Evolutionary conservation across 2,329 filamentous ascomycete species (phyloP), one percentile per base, ranked within the genome.

Genomic region (Xylaria sp.): DNA sequence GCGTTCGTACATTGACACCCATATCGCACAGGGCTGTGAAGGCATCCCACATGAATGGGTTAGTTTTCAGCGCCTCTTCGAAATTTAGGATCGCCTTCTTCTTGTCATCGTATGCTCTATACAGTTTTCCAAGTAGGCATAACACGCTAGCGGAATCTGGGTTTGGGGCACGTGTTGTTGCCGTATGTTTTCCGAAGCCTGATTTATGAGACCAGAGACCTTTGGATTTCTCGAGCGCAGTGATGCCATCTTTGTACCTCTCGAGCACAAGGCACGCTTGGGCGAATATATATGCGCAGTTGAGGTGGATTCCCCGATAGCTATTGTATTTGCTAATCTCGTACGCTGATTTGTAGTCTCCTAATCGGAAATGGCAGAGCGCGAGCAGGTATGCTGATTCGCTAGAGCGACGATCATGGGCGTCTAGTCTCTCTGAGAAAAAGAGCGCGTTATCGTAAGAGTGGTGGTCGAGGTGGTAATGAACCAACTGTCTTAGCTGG

Each of bases 31-130:
- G 86, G 18, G 89, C 91, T 25, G 91, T 90, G 76, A 98, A 98
- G 0, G 95, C 94, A 84, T 99, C 96, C 96, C 96, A 99, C 88
- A 97, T 96, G 81, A 98, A 95, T 1, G 96, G 94, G 77, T 98
- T 99, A 64, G 90, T 81, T 81, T 94, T 97, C 75, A 99, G 83
- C 6, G 94, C 90, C 69, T 97, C 94, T 74, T 97, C 94, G 78
- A 96, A 98, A 79, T 89, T 94, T 73, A 92, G 88, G 18, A 95
- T 90, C 8, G 96, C 94, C 80, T 93, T 94, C 74, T 92, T 92
- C 76, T 92, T 92, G 76, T 93, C 87, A 74, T 97, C 92, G 75
- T 96, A 91, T 2, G 89, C 93, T 58, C 92, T 89, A 83, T 94
- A 95, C 34, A 99, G 84, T 81, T 97, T 97, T 32, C 94, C 96